Evolutionary conservation across 2,329 filamentous ascomycete genomes (phyloP).

Genomic region (Tolypocladium ophioglossoides): DNA sequence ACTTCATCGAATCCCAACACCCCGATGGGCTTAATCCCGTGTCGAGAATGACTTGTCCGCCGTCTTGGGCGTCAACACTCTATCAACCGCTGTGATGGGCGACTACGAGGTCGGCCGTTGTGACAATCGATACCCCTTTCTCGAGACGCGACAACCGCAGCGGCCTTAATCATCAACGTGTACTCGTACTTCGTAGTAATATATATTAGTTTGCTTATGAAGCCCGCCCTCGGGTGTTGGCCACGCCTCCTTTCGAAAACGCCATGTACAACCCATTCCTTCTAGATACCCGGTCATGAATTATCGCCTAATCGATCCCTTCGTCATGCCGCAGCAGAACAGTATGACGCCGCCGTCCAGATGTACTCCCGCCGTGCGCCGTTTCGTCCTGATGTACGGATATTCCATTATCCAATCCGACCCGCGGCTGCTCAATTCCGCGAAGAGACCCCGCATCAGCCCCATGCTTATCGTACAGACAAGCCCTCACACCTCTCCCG

Average conservation of each 20-base stretch:
- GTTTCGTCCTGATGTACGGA: not conserved
- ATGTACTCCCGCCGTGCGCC: not conserved
- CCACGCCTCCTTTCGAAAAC: not conserved
- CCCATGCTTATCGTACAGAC: not conserved
- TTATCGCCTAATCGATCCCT: not conserved
- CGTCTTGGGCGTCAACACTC: not conserved
- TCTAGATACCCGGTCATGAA: not conserved
- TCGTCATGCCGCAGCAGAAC: not conserved
- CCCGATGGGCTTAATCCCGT: not conserved
- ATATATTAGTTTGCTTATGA: not conserved
- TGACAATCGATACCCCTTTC: not conserved
- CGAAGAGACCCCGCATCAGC: not conserved
- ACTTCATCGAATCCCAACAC: not conserved
- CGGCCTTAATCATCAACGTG: not conserved
- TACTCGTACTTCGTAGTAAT: too few relatives aligned
- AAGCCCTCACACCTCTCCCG: conserved; percentile 23
- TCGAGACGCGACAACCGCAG: not conserved
- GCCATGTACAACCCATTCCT: not conserved
- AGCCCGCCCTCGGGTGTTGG: not conserved
- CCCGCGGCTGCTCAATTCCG: not conserved
- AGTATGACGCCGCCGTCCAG: not conserved
- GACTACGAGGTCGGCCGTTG: not conserved
- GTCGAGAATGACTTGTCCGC: not conserved
- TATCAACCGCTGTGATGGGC: not conserved
- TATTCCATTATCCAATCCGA: not conserved